These are phyloP conservation scores for Amesomyces nigricolor DNA, from an alignment of 2,329 filamentous ascomycete species.

Conservation along the genomic window DNA sequence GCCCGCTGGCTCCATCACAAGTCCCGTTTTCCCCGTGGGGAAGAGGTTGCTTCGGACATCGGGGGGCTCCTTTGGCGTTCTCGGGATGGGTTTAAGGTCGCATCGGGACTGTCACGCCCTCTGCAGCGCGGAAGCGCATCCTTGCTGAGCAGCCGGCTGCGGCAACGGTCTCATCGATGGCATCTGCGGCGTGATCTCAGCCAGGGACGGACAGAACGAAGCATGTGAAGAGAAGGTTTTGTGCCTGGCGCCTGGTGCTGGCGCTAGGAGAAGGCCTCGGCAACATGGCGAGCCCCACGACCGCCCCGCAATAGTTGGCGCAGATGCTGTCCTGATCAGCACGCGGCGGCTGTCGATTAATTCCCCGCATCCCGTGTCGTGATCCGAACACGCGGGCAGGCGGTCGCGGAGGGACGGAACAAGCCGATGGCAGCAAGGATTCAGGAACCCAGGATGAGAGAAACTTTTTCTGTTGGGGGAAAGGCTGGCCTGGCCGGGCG, in stretches of 20 bases:
- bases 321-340: conserved; percentile 7
- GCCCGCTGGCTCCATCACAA: not conserved
- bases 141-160: not conserved
- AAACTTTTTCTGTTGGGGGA: too few species aligned
- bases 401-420: too few species aligned
- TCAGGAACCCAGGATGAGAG: too few species aligned
- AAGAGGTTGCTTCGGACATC: conserved; percentile 4
- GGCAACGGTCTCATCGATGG: not conserved
- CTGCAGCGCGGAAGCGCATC: not conserved
- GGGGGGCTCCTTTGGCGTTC: not conserved
- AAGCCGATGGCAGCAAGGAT: too few species aligned
- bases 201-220: not conserved
- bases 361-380: not conserved
- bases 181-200: not conserved
- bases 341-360: not conserved
- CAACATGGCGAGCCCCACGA: not conserved
- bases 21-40: conserved; percentile 11
- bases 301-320: not conserved
- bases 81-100: not conserved
- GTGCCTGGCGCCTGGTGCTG: conserved; percentile 22
- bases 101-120: conserved; percentile 4
- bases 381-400: too few species aligned
- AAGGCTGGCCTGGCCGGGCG: too few species aligned
- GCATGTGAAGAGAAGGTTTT: conserved; percentile 22
- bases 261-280: conserved; percentile 20